phyloP scores from a whole-genome alignment of 169 alveolate genomes.

The Babesia ovis region DNA sequence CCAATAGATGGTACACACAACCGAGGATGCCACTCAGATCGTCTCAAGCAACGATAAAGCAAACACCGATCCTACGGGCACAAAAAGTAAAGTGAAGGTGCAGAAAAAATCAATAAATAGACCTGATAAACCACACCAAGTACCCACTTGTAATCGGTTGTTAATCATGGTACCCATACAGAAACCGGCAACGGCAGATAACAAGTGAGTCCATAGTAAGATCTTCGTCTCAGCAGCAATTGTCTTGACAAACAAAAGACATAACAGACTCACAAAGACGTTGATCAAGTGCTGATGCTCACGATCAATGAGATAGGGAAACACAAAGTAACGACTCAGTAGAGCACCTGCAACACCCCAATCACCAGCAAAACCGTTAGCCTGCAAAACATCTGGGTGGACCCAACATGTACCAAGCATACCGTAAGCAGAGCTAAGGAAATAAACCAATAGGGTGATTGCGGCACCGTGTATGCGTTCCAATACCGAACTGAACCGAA shows the following conservation, averaged over 20 bases:
- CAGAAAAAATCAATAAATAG: slow-evolving; percentile 52
- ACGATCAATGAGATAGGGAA: slow-evolving; percentile 53
- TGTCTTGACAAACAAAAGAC: slow-evolving; percentile 59
- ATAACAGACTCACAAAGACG: slow-evolving; percentile 46
- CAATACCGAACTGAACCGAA: slow-evolving; percentile 64
- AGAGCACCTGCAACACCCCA: slow-evolving; percentile 72
- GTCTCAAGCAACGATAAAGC: slow-evolving; percentile 39
- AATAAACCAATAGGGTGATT: slow-evolving; percentile 41
- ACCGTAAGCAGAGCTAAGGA: slow-evolving; percentile 57
- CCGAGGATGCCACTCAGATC: not conserved
- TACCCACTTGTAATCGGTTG: slow-evolving; percentile 12
- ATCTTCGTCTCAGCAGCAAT: slow-evolving; percentile 36
- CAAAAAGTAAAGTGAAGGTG: slow-evolving; percentile 29
- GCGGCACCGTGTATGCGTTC: slow-evolving; percentile 53
- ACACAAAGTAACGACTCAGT: slow-evolving; percentile 56
- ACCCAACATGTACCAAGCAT: slow-evolving; percentile 58
- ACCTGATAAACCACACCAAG: slow-evolving; percentile 26
- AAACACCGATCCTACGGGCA: slow-evolving; percentile 53
- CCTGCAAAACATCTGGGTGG: slow-evolving; percentile 40
- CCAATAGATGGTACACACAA: slow-evolving; percentile 4
- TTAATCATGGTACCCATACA: slow-evolving; percentile 62
- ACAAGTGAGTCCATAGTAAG: slow-evolving; percentile 44
- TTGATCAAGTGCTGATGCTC: slow-evolving; percentile 60
- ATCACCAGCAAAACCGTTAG: slow-evolving; percentile 68
- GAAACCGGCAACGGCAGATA: slow-evolving; percentile 56